These are phyloP conservation scores for Rhodotorula sphaerocarpa DNA, from an alignment of 768 basidiomycete species.

Conservation along the genomic window DNA sequence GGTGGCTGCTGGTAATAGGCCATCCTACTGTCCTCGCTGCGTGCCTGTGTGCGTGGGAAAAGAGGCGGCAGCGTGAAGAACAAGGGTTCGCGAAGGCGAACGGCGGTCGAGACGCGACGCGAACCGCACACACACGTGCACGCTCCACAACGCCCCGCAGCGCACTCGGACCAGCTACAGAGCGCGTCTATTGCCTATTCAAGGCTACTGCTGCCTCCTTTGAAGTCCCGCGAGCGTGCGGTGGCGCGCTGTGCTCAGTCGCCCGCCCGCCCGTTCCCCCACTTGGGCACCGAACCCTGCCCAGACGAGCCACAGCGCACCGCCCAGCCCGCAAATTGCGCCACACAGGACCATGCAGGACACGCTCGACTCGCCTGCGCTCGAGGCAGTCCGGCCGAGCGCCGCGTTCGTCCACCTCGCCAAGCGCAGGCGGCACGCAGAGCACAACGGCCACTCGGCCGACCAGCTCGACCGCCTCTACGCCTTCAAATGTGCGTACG, in stretches of 20 bases:
- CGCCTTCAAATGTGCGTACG: not conserved
- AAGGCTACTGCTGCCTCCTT: too few relatives aligned
- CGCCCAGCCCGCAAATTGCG: too few relatives aligned
- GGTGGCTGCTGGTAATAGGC: slow-evolving; percentile 7
- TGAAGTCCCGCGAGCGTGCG: too few relatives aligned
- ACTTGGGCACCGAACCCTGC: too few relatives aligned
- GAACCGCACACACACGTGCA: not conserved
- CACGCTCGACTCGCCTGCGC: not conserved
- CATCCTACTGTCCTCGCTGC: not conserved
- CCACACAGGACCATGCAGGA: not conserved
- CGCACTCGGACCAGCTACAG: too few relatives aligned
- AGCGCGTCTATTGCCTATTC: too few relatives aligned
- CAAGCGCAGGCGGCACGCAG: not conserved
- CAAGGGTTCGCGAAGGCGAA: not conserved
- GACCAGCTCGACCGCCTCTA: not conserved
- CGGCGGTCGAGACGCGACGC: too few relatives aligned
- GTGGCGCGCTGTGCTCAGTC: not conserved
- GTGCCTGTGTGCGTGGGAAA: too few relatives aligned
- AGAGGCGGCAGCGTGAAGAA: not conserved
- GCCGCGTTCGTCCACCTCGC: slow-evolving; percentile 9
- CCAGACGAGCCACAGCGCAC: too few relatives aligned
- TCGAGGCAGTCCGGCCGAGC: slow-evolving; percentile 2
- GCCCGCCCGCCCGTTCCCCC: too few relatives aligned
- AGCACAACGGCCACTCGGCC: not conserved
- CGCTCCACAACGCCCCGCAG: not conserved